Base-by-base conservation (phyloP, 2,329 filamentous ascomycete genomes). In the Graphium sp. region DNA sequence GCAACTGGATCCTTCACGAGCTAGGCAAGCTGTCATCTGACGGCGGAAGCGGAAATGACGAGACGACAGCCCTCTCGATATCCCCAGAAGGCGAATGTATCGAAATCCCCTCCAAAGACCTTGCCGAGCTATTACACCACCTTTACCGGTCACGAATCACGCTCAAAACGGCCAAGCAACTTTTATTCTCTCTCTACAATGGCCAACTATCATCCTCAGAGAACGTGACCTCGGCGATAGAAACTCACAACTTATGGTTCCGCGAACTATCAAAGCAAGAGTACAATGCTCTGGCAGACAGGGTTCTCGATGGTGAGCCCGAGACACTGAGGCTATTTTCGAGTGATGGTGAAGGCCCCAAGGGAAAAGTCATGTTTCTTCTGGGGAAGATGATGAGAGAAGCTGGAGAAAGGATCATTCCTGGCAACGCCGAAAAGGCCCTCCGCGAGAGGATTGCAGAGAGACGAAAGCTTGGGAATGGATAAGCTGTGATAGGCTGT, bases 1-100 rank as follows among this genome's bases (percentile, higher is more conserved):
- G 60, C 3, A 76, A 75, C 41, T 76, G 70, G 78, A 73, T 80
- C 25, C 59, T 84, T 18, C 78, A 85, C 41, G 78, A 84, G 41
- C 60, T 84, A 3, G 79, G 78, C 6, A 73, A 74, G 2, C 51
- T 83, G 8, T 71, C 67, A 9, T 60, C 66, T 2, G 64, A 68
- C 35, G 42, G 49, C 23, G 39, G 48, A 7, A 6, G 49, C 16
- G 29, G 25, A 74, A n/a, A 74, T 73, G 6, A 74, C 74, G 39
- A 66, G 66, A 4, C 75, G 49, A 0, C 60, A 59, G 2, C 64
- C 59, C 4, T 53, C 38, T 12, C 60, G 5, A 55, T 64, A 34
- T 58, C 58, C 0, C 39, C 53, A 3, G 52, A 60, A 3, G 64
- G 65, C 5, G 50, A 60, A 15, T 66, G 60, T 35, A 33, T 37